Base-by-base conservation (phyloP, 169 alveolate species). In the Theileria orientalis region DNA sequence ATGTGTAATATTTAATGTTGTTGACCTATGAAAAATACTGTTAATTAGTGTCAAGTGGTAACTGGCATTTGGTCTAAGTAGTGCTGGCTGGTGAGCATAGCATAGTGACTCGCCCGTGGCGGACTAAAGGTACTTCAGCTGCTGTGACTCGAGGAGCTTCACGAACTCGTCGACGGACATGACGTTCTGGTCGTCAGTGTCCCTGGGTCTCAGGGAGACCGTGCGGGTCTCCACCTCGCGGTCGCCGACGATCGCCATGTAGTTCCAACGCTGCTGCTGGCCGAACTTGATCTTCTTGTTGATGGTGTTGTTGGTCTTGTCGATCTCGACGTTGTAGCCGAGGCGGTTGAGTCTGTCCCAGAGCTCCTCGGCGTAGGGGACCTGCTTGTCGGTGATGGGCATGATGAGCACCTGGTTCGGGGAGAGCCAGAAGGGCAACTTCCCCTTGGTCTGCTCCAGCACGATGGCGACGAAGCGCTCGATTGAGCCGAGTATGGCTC, bases 391-490 rank as follows among this genome's bases (percentile, higher is more conserved):
- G 42, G 98, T 90, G 1, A 97, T 92, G 25, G 99, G 98, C 61
- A 94, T 78, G 37, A 98, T 93, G 23, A 94, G 89, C 42, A 96
- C 93, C 94, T 98, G 98, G 54, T 97, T 92, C 14, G 99, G 99
- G 25, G 98, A 94, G 21, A 98, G 87, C 99, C 99, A 98, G 79
- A 98, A 97, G 8, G 99, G 99, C 92, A 97, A 91, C 86, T 96
- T 97, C 33, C 99, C 99, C 29, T 96, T 99, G 16, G 96, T 82
- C 80, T 98, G 99, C 78, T 98, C 99, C 27, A 93, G 88, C 25
- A 97, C 87, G 47, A 97, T 95, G 33, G 99, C 99, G 13, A 96
- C 92, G 90, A 95, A 94, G 76, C 99, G 92, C 78, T 97, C 99
- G 30, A 96, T 90, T 21, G 98, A 94, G 8, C 99, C 99, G 25